These are phyloP conservation scores for Rhizopogon vesiculosus DNA, from an alignment of 768 basidiomycete species.

Conservation along the genomic window DNA sequence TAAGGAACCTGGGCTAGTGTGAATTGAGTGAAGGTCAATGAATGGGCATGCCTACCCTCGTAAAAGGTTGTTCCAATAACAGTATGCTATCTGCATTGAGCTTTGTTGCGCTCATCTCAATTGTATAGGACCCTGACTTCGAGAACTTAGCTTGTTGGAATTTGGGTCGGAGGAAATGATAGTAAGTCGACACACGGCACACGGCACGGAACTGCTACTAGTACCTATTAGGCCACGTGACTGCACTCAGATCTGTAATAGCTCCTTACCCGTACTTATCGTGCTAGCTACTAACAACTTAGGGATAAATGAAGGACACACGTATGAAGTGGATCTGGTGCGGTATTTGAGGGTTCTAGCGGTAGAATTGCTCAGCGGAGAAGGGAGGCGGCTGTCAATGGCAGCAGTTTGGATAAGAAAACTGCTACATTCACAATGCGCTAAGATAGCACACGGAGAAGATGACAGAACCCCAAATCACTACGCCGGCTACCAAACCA, in stretches of 20 bases:
- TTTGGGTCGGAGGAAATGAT: neutral
- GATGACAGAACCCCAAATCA: no score
- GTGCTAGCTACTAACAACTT: no score
- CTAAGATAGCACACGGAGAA: no score
- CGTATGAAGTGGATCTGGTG: no score
- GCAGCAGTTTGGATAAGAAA: no score
- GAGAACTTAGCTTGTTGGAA: neutral
- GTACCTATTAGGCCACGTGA: conserved; percentile 22
- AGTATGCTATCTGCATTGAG: conserved; percentile 69
- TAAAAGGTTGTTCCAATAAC: conserved; percentile 83
- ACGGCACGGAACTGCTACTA: no score
- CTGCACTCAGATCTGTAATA: no score
- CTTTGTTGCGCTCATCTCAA: conserved; percentile 36
- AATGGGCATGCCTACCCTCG: conserved; percentile 42
- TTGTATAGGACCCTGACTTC: conserved; percentile 4
- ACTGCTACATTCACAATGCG: no score
- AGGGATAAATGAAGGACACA: no score
- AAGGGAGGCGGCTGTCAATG: neutral
- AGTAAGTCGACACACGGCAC: no score
- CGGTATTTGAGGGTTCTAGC: neutral
- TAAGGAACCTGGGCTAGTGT: conserved; percentile 64
- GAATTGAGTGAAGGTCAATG: conserved; percentile 9
- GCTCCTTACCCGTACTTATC: no score
- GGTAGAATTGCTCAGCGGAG: neutral
- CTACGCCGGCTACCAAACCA: no score